A percentile compares a stretch with the other conserved stretches of the same genome.
These are phyloP conservation scores for Diaporthe ilicicola DNA, from an alignment of 2,329 filamentous ascomycete species.

Conservation along the genomic window DNA sequence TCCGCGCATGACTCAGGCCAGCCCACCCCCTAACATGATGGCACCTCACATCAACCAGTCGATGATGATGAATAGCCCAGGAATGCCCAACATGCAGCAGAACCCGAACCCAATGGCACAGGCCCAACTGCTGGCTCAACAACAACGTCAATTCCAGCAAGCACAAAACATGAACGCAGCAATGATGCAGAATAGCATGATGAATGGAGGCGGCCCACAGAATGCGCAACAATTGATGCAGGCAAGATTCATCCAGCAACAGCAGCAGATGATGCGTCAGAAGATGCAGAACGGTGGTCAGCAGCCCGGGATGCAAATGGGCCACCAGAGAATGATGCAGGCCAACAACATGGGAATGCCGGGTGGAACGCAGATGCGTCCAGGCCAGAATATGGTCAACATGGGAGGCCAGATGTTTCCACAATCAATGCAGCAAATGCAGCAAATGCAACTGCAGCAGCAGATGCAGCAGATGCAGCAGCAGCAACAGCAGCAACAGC, in stretches of 20 bases:
- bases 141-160: slow-evolving; percentile 57
- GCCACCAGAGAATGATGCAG: slow-evolving; percentile 46
- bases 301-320: slow-evolving; percentile 33
- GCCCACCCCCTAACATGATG: slow-evolving; percentile 68
- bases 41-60: slow-evolving; percentile 62
- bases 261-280: slow-evolving; percentile 45
- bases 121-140: slow-evolving; percentile 46
- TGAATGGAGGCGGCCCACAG: slow-evolving; percentile 49
- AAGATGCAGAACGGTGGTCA: slow-evolving; percentile 45
- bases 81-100: slow-evolving; percentile 49
- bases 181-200: slow-evolving; percentile 49
- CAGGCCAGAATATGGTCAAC: slow-evolving; percentile 41
- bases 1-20: slow-evolving; percentile 70
- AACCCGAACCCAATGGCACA: slow-evolving; percentile 52
- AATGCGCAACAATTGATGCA: slow-evolving; percentile 44
- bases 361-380: slow-evolving; percentile 23
- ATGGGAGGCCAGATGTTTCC: slow-evolving; percentile 33
- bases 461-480: slow-evolving; percentile 45
- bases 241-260: slow-evolving; percentile 46
- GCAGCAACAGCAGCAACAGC: slow-evolving; percentile 41
- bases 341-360: slow-evolving; percentile 39
- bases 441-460: slow-evolving; percentile 39
- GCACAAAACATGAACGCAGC: slow-evolving; percentile 47
- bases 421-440: slow-evolving; percentile 37
- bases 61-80: slow-evolving; percentile 62